A percentile compares a stretch with the other conserved stretches of the same genome.
Evolutionary conservation across 768 basidiomycete species (phyloP).

Genomic region (Mycena rebaudengoi): DNA sequence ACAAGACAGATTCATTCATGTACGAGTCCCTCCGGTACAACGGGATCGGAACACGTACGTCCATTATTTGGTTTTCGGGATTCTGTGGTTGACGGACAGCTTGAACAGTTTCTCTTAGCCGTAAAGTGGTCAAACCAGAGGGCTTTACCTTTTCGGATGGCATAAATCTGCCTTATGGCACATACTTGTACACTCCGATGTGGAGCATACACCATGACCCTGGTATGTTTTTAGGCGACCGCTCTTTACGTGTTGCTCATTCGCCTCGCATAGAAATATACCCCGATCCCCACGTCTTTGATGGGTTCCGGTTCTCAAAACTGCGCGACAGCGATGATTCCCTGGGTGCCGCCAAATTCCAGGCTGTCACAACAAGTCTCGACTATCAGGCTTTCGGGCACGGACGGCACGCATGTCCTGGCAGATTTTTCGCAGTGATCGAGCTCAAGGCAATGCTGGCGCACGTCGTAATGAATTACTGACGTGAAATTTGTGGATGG

Average conservation of each 20-base stretch:
- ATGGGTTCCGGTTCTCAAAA: conserved; percentile 22
- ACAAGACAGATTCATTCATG: conserved; percentile 44
- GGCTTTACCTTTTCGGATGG: conserved; percentile 35
- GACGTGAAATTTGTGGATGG: conserved; percentile 21
- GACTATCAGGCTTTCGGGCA: conserved; percentile 23
- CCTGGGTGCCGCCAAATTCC: conserved; percentile 17
- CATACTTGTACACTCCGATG: conserved; percentile 18
- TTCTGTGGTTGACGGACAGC: not conserved
- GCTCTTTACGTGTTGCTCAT: not conserved
- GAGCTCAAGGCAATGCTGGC: conserved; percentile 25
- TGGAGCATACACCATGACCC: conserved; percentile 21
- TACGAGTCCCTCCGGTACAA: conserved; percentile 38
- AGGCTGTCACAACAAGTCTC: conserved; percentile 15
- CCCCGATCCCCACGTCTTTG: conserved; percentile 16
- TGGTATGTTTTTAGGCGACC: not conserved
- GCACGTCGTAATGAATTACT: conserved; percentile 21
- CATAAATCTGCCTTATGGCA: conserved; percentile 26
- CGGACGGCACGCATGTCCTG: conserved; percentile 16
- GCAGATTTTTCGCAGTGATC: conserved; percentile 10
- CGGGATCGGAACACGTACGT: conserved; percentile 35
- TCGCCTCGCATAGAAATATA: conserved; percentile 8
- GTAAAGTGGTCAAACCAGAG: conserved; percentile 23
- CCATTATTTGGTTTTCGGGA: not conserved
- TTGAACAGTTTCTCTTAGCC: conserved; percentile 24
- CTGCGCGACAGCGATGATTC: conserved; percentile 11